These are phyloP conservation scores for Podospora bellae-mahoneyi DNA, from an alignment of 495 filamentous ascomycete species.

Conservation along the genomic window DNA sequence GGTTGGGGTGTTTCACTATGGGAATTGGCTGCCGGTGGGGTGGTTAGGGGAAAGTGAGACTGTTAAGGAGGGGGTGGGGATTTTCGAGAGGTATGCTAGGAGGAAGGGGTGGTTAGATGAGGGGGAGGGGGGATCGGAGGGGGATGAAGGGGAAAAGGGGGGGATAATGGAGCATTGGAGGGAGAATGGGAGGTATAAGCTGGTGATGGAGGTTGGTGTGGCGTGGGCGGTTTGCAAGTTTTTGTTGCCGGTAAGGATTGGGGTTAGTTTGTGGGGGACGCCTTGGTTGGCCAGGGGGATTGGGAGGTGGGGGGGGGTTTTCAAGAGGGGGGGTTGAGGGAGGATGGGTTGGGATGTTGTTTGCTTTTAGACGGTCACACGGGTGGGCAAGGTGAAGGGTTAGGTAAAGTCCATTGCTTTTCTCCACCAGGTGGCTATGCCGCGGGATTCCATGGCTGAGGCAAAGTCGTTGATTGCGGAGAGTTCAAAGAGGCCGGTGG, in stretches of 20 bases:
- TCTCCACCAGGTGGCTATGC: constrained; percentile 29
- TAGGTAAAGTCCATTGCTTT: constrained; percentile 30
- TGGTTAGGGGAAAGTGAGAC: constrained; percentile 43
- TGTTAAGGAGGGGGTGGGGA: constrained; percentile 44
- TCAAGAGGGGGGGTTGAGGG: neutral
- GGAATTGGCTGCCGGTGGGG: constrained; percentile 51
- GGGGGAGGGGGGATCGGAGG: constrained; percentile 18
- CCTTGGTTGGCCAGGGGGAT: constrained; percentile 85
- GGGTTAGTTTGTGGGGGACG: constrained; percentile 77
- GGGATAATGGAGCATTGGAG: constrained; percentile 41
- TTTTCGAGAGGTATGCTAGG: constrained; percentile 44
- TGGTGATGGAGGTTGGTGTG: constrained; percentile 69
- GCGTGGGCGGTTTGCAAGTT: constrained; percentile 88
- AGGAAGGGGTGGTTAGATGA: constrained; percentile 46
- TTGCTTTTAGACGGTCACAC: no score
- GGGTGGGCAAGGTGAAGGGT: neutral
- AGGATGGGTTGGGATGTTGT: neutral
- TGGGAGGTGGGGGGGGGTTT: constrained; percentile 15
- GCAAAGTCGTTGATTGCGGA: constrained; percentile 29
- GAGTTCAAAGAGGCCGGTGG: constrained; percentile 26
- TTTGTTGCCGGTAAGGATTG: constrained; percentile 70
- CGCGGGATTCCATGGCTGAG: constrained; percentile 29
- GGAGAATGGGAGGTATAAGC: constrained; percentile 45
- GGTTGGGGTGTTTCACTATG: constrained; percentile 72
- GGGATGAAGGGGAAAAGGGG: constrained; percentile 31